phyloP scores from a whole-genome alignment of 805 yeast species.

The Hanseniaspora mollemarum region DNA sequence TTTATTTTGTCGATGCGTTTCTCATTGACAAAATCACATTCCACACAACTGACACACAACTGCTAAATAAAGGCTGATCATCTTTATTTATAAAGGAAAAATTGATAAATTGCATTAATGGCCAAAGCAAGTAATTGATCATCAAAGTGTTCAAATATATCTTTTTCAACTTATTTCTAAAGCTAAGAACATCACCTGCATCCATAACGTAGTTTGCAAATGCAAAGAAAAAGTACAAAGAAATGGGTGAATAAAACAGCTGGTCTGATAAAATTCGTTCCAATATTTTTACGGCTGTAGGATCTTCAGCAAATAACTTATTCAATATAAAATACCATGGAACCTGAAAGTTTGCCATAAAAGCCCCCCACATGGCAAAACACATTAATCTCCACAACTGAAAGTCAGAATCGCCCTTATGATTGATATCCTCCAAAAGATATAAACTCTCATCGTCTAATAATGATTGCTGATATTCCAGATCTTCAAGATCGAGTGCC shows the following conservation, averaged over 20 bases:
- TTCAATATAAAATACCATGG: conserved; percentile 83
- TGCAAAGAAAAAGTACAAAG: conserved; percentile 66
- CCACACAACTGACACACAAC: conserved; percentile 82
- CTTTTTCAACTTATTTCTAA: conserved; percentile 50
- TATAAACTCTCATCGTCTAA: background rate
- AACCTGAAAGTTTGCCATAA: conserved; percentile 71
- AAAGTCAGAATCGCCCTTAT: conserved; percentile 30
- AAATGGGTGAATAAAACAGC: conserved; percentile 75
- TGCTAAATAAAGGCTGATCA: conserved; percentile 83
- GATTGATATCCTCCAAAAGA: conserved; percentile 17
- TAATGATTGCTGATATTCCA: conserved; percentile 9
- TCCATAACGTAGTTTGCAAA: conserved; percentile 78
- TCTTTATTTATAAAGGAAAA: conserved; percentile 57
- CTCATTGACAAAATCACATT: conserved; percentile 80
- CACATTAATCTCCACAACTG: conserved; percentile 61
- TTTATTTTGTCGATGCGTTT: conserved; percentile 39
- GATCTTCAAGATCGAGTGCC: conserved; percentile 5
- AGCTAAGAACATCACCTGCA: conserved; percentile 52
- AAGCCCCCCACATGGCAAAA: conserved; percentile 78
- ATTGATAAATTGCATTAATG: conserved; percentile 66
- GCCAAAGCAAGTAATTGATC: conserved; percentile 68
- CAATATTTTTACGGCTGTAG: conserved; percentile 71
- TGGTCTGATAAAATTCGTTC: conserved; percentile 87
- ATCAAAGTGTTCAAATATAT: conserved; percentile 59
- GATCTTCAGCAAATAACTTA: conserved; percentile 63